Percentiles rank a stretch among this genome's conserved stretches.
Evolutionary conservation across 169 alveolate species (phyloP).

Genomic region (Plasmodium gonderi): DNA sequence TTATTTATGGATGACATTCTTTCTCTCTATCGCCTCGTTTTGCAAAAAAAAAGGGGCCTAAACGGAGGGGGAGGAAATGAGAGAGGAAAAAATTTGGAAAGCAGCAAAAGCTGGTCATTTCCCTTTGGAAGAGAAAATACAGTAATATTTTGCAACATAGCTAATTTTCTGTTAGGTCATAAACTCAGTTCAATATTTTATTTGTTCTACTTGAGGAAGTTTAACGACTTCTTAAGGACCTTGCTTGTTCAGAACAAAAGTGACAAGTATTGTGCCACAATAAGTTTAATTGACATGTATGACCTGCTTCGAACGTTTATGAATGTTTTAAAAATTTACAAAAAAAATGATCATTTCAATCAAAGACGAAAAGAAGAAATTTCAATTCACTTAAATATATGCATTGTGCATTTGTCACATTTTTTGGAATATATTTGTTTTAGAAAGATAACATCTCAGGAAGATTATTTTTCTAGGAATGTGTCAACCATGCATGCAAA

Average conservation of each 20-base stretch:
- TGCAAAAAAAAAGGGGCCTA: constrained; percentile 13
- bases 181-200: constrained; percentile 56
- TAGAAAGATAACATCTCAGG: background rate
- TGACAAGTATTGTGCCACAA: background rate
- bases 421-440: constrained; percentile 50
- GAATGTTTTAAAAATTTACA: constrained; percentile 13
- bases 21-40: constrained; percentile 30
- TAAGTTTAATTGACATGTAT: constrained; percentile 33
- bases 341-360: background rate
- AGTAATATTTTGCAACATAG: constrained; percentile 34
- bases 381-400: constrained; percentile 2
- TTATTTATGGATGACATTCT: constrained; percentile 11
- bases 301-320: constrained; percentile 40
- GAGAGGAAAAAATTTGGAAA: background rate
- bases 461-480: background rate
- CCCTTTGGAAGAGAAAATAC: constrained; percentile 38
- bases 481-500: background rate
- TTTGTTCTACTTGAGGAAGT: constrained; percentile 51
- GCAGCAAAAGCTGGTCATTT: background rate
- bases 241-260: constrained; percentile 23
- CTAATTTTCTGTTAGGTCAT: constrained; percentile 38
- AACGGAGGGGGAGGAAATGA: background rate
- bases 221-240: constrained; percentile 5
- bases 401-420: background rate
- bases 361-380: background rate